A percentile compares a stretch with the other conserved stretches of the same genome.
Conservation (phyloP, 495 filamentous ascomycete genomes). For the Penicillium goetzii region DNA sequence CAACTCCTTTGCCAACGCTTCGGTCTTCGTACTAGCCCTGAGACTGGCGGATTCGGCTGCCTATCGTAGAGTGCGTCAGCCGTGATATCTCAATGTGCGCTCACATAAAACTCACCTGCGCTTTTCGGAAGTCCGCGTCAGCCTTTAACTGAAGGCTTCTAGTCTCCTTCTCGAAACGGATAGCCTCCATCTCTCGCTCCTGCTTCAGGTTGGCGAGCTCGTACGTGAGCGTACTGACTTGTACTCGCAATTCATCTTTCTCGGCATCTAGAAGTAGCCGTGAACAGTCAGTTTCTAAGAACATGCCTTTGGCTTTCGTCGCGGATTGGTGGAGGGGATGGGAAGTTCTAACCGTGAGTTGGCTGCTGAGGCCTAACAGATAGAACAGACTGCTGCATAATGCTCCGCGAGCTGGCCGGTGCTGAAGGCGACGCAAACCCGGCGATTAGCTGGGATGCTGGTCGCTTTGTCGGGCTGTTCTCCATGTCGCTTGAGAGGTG, state of each 20-base stretch:
- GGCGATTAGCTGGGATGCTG: slow-evolving; percentile 38
- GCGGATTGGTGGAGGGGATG: not conserved
- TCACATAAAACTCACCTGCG: slow-evolving; percentile 57
- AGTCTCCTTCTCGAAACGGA: slow-evolving; percentile 82
- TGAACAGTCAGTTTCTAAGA: slow-evolving; percentile 17
- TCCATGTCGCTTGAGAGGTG: slow-evolving; percentile 32
- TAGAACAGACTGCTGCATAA: slow-evolving; percentile 36
- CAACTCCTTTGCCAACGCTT: slow-evolving; percentile 70
- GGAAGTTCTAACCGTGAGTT: slow-evolving; percentile 23
- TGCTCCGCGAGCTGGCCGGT: slow-evolving; percentile 31
- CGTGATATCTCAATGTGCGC: not conserved
- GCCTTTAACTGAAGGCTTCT: slow-evolving; percentile 72
- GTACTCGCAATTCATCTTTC: slow-evolving; percentile 70
- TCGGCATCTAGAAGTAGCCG: slow-evolving; percentile 39
- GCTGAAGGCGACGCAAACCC: slow-evolving; percentile 39
- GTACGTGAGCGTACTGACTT: slow-evolving; percentile 69
- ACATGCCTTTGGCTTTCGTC: not conserved
- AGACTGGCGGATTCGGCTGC: slow-evolving; percentile 69
- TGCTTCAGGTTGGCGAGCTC: slow-evolving; percentile 77
- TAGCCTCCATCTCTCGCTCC: slow-evolving; percentile 75
- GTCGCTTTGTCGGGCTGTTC: slow-evolving; percentile 36
- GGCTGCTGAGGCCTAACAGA: slow-evolving; percentile 30
- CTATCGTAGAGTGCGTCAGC: slow-evolving; percentile 36
- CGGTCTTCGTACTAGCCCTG: slow-evolving; percentile 70
- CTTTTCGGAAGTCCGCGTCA: slow-evolving; percentile 82